Evolutionary conservation across 73 alveolate species (phyloP), one percentile per base, ranked within the genome.

Genomic region (Blepharisma stoltei): DNA sequence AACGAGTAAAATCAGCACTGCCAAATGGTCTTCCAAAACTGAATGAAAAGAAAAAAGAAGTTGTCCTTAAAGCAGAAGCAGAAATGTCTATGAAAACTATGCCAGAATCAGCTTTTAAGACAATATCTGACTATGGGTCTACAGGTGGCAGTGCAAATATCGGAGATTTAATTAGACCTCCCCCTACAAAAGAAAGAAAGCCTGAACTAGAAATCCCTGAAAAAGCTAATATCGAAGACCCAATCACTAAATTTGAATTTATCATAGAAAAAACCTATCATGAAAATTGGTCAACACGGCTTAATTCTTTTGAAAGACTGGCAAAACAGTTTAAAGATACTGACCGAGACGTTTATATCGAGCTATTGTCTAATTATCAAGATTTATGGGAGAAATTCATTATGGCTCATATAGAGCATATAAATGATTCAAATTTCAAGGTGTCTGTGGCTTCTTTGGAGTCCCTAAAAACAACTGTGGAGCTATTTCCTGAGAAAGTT

Each of bases 401-500:
- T 21, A 27, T 65, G 18, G 21, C 50, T 48, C 86, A 80, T 65
- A 44, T 80, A 7, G 76, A 67, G 55, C 86, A 80, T 32, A 68
- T 80, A 14, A 53, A 69, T 50, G 86, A 68, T 55, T 52, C 73
- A n/a, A 76, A 80, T 11, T 27, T 27, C 55, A 41, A 69, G 49
- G 68, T 80, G 7, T 41, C 67, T 4, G 53, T 52, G 7, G 81
- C 54, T 6, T 78, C 55, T 21, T 68, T 67, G 48, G 60, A 67
- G 14, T 41, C 49, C 67, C 44, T 80, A 50, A 18, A 76, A 67
- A 80, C 54, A 52, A 43, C 67, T 2, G 20, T 69, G 37, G 37
- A 80, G 54, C 25, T 44, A 38, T 80, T 80, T 55, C 60, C 81
- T 11, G 86, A 80, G 81, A 80, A 78, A 11, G 37, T 80, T 0